Evolutionary conservation across 305 asterid species (phyloP), one percentile per base, ranked within the genome.

Genomic region (Ajuga reptans): DNA sequence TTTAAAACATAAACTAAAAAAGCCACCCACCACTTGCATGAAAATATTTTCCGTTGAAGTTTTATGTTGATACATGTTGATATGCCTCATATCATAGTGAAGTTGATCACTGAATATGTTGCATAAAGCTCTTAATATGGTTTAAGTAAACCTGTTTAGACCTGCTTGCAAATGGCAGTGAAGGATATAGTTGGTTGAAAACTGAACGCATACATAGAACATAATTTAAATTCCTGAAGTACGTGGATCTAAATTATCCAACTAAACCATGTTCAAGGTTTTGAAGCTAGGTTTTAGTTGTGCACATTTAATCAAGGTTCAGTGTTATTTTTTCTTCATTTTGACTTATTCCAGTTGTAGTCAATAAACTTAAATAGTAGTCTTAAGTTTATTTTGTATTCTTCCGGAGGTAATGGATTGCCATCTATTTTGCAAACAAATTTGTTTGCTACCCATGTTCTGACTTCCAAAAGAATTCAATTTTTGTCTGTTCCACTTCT

Each of bases 41-140:
- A 41, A 62, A 43, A 43, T 63, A 12, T 57, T 12, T 17, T 15
- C 4, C 46, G 6, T 36, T 70, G 42, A 47, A 54, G 53, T 39
- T 18, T 54, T 27, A 61, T 61, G 17, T 66, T 51, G 29, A 54
- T 36, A 27, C 64, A 55, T 55, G 62, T 17, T 45, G 69, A 64
- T 74, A 24, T 63, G 33, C 2, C 27, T 21, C 2, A 21, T 21
- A 21, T 64, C 41, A 17, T 64, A 55, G 17, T 18, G 61, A 18
- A 21, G 62, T 57, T 50, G 49, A 37, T 14, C 46, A 65, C 9
- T 9, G 36, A 6, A 12, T 52, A 9, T 52, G 36, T 21, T 52
- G 8, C 11, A 24, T 24, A 14, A 36, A 5, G 42, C 8, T 6
- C 8, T 9, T 36, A 6, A 0, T 36, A 36, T 36, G 8, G 6